phyloP scores from a whole-genome alignment of 768 basidiomycete genomes.

The Lactarius hatsudake region DNA sequence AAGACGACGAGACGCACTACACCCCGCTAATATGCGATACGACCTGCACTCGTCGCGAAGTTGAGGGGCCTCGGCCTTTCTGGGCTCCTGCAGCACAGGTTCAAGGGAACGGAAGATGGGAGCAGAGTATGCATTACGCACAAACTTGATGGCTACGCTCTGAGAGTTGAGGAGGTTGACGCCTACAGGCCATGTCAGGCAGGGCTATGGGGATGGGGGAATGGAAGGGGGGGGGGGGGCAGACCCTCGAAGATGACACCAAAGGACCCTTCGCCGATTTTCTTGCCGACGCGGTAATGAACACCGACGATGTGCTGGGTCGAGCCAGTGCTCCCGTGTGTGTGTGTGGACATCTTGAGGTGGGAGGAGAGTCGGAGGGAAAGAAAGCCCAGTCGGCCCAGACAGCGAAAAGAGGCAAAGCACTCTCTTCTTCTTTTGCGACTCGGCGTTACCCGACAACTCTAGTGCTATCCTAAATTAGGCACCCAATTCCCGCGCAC shows the following conservation, averaged over 20 bases:
- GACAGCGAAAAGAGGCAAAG: constrained; percentile 17
- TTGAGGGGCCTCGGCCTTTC: constrained; percentile 96
- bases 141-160: constrained; percentile 99
- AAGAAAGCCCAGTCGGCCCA: constrained; percentile 1
- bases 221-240: constrained; percentile 21
- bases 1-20: constrained; percentile 49
- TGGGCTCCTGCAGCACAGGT: constrained; percentile 62
- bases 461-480: neutral
- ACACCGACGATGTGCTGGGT: constrained; percentile 84
- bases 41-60: constrained; percentile 98
- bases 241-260: constrained; percentile 92
- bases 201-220: constrained; percentile 4
- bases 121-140: constrained; percentile 43
- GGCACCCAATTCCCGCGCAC: neutral
- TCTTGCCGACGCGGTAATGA: constrained; percentile 98
- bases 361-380: constrained; percentile 20
- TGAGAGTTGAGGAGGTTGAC: constrained; percentile 98
- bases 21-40: constrained; percentile 86
- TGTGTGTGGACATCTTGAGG: constrained; percentile 38
- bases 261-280: constrained; percentile 98
- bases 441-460: constrained; percentile 5
- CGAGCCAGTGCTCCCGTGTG: constrained; percentile 50
- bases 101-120: neutral
- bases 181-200: constrained; percentile 46
- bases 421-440: neutral